phyloP scores from a whole-genome alignment of 148 eudicot species.

The Rhododendron griersonianum region DNA sequence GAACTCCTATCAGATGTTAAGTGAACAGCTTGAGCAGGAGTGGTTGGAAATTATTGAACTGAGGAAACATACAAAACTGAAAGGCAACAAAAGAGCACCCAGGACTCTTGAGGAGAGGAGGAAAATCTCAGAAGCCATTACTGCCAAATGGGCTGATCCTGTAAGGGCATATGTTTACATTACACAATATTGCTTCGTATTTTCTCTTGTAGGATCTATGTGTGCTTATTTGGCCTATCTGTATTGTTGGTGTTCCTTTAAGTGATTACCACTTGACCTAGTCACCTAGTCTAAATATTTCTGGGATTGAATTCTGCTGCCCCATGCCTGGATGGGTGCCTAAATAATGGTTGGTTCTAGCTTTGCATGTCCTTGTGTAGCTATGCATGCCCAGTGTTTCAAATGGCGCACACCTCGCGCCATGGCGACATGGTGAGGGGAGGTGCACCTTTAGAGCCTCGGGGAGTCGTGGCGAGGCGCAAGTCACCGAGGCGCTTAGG shows the following conservation, averaged over 20 bases:
- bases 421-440: no score
- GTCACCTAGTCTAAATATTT: background rate
- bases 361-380: background rate
- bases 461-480: no score
- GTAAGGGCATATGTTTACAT: slow-evolving; percentile 37
- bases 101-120: slow-evolving; percentile 74
- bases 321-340: background rate
- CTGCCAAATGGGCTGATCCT: slow-evolving; percentile 97
- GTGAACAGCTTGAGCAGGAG: slow-evolving; percentile 54
- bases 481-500: no score
- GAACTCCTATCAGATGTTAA: slow-evolving; percentile 69
- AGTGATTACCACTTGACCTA: background rate
- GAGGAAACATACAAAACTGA: slow-evolving; percentile 40
- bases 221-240: background rate
- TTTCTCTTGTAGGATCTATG: slow-evolving; percentile 4
- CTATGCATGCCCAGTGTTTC: background rate
- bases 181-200: background rate
- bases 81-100: slow-evolving; percentile 69
- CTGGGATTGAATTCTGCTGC: background rate
- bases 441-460: no score
- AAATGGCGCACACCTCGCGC: no score
- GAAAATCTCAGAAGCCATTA: slow-evolving; percentile 79
- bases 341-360: background rate
- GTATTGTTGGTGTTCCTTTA: background rate
- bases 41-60: slow-evolving; percentile 66